A percentile compares a stretch with the other conserved stretches of the same genome.
phyloP scores from a whole-genome alignment of 2,329 filamentous ascomycete species.

The Cordyceps javanica region DNA sequence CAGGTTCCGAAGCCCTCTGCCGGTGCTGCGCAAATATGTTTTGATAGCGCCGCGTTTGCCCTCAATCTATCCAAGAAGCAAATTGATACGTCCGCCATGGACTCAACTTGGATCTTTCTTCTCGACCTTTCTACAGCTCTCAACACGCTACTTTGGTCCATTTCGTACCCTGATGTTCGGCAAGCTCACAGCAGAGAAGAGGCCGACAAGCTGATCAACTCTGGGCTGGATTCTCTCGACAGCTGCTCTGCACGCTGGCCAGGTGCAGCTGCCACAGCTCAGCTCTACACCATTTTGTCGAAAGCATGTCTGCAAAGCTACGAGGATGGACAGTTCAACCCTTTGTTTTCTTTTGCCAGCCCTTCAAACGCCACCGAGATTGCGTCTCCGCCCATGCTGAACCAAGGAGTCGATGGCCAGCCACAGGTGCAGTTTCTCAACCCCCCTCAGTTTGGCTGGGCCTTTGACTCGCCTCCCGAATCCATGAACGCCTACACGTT shows the following conservation, averaged over 20 bases:
- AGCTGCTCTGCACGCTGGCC: conserved; percentile 86
- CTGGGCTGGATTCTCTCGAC: conserved; percentile 71
- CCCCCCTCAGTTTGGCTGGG: conserved; percentile 52
- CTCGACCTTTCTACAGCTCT: conserved; percentile 85
- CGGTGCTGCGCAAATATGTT: conserved; percentile 74
- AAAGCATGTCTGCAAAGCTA: conserved; percentile 85
- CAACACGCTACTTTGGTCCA: conserved; percentile 85
- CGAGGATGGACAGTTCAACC: conserved; percentile 39
- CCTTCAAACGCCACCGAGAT: conserved; percentile 27
- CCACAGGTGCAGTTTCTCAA: conserved; percentile 35
- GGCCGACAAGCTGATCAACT: conserved; percentile 66
- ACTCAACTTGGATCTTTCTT: conserved; percentile 91
- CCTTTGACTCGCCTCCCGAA: conserved; percentile 51
- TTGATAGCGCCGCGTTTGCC: conserved; percentile 74
- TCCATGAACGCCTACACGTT: conserved; percentile 42
- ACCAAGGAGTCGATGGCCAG: conserved; percentile 19
- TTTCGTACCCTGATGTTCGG: conserved; percentile 81
- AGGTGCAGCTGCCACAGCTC: conserved; percentile 74
- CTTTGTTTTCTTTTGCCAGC: conserved; percentile 28
- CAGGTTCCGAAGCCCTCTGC: conserved; percentile 82
- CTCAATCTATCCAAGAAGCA: conserved; percentile 76
- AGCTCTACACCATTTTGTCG: conserved; percentile 82
- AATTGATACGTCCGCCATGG: conserved; percentile 67
- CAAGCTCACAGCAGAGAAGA: conserved; percentile 65
- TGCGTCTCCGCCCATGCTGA: conserved; percentile 26